phyloP scores from a whole-genome alignment of 192 early-diverging fungal species.

The Umbelopsis sp. region DNA sequence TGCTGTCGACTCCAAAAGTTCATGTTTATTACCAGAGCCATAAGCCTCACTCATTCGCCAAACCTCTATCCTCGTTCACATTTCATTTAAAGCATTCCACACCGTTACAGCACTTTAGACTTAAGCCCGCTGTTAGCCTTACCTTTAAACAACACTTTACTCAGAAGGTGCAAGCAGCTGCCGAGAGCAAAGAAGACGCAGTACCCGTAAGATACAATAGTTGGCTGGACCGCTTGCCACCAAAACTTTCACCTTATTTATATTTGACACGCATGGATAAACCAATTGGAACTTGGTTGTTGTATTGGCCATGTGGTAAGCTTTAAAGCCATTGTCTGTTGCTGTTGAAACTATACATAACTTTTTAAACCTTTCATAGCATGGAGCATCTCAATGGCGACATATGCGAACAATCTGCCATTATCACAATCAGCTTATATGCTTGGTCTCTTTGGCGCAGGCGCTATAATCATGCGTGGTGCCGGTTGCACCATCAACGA shows the following conservation, averaged over 20 bases:
- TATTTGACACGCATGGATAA: slow-evolving; percentile 83
- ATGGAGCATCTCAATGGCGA: slow-evolving; percentile 76
- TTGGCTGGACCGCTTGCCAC: slow-evolving; percentile 56
- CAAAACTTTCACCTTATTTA: slow-evolving; percentile 67
- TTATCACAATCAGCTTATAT: slow-evolving; percentile 57
- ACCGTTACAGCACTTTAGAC: neutral
- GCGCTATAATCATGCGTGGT: slow-evolving; percentile 90
- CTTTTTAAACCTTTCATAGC: slow-evolving; percentile 38
- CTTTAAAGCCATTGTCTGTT: slow-evolving; percentile 22
- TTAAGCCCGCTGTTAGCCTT: neutral
- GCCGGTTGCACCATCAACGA: slow-evolving; percentile 98
- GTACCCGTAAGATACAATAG: slow-evolving; percentile 37
- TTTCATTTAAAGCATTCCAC: neutral
- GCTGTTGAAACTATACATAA: slow-evolving; percentile 20
- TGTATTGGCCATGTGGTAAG: slow-evolving; percentile 90
- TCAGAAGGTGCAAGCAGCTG: neutral
- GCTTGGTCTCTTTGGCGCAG: slow-evolving; percentile 80
- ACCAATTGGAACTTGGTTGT: slow-evolving; percentile 90
- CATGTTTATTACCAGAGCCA: neutral
- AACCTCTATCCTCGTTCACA: neutral
- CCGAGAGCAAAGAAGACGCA: neutral
- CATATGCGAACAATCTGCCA: slow-evolving; percentile 58
- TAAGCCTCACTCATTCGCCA: neutral
- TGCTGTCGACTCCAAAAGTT: neutral
- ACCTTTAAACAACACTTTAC: neutral